A percentile compares a stretch with the other conserved stretches of the same genome.
Conservation (phyloP, 1,284 basidiomycete species). For the Puccinia novopanici region DNA sequence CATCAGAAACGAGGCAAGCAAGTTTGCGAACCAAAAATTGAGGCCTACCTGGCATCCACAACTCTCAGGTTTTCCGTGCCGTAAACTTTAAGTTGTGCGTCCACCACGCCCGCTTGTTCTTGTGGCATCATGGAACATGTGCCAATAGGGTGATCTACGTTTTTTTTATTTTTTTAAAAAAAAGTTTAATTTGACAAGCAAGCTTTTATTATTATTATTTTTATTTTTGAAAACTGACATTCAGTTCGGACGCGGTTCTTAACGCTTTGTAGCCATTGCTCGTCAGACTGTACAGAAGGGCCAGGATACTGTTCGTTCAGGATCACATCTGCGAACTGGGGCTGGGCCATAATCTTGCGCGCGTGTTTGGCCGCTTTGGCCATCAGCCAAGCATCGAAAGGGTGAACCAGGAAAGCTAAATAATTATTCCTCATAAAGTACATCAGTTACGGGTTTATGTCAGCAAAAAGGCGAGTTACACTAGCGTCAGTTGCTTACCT, state of each 20-base stretch:
- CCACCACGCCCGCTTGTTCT: slow-evolving; percentile 61
- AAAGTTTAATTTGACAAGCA: too few relatives aligned
- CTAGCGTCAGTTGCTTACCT: not conserved
- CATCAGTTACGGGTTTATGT: too few relatives aligned
- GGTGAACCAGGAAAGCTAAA: slow-evolving; percentile 32
- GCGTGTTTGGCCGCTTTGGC: slow-evolving; percentile 35
- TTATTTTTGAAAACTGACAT: slow-evolving; percentile 15
- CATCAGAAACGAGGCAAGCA: not conserved
- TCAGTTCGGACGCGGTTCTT: slow-evolving; percentile 30
- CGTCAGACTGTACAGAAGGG: slow-evolving; percentile 18
- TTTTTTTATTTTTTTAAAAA: not conserved
- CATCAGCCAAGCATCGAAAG: slow-evolving; percentile 46
- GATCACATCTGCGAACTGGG: slow-evolving; percentile 1
- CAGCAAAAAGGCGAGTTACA: too few relatives aligned
- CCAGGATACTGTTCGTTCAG: slow-evolving; percentile 32
- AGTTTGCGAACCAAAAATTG: not conserved
- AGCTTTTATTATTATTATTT: too few relatives aligned
- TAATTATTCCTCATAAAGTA: too few relatives aligned
- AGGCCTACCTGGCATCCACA: slow-evolving; percentile 56
- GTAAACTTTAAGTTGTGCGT: slow-evolving; percentile 68
- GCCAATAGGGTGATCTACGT: slow-evolving; percentile 58
- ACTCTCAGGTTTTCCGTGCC: slow-evolving; percentile 69
- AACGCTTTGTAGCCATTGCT: slow-evolving; percentile 26
- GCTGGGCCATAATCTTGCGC: slow-evolving; percentile 29
- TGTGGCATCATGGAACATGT: slow-evolving; percentile 61